Evolutionary conservation across 2,329 filamentous ascomycete genomes (phyloP).

Genomic region (Fusarium devonianum): DNA sequence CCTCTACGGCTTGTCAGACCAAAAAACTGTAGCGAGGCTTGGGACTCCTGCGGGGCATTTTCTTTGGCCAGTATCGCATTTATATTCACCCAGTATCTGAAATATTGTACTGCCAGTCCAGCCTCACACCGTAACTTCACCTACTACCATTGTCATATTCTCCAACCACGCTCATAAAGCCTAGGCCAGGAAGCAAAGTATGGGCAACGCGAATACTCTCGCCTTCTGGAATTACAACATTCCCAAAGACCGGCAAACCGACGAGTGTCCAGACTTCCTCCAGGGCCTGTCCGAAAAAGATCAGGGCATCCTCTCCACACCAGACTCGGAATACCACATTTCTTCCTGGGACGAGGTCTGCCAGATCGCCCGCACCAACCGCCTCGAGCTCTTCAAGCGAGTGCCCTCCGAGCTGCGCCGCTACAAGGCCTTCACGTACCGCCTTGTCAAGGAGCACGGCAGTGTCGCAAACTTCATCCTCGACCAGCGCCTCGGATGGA

Average conservation of each 20-base stretch:
- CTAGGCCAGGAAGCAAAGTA: constrained; percentile 28
- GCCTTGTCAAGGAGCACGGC: constrained; percentile 72
- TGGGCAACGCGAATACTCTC: constrained; percentile 48
- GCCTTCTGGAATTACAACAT: constrained; percentile 89
- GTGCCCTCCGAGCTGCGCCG: constrained; percentile 78
- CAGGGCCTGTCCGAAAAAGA: constrained; percentile 71
- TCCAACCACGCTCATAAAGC: background rate
- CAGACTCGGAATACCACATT: constrained; percentile 68
- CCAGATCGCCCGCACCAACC: constrained; percentile 68
- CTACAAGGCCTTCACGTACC: constrained; percentile 75
- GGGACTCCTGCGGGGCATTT: too few relatives aligned
- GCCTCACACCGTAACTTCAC: constrained; percentile 27
- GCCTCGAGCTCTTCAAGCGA: constrained; percentile 78
- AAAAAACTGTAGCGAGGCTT: too few relatives aligned
- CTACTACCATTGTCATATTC: background rate
- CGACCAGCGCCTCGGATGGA: constrained; percentile 74
- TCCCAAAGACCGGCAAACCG: constrained; percentile 65
- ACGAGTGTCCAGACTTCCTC: constrained; percentile 76
- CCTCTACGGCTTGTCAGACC: too few relatives aligned
- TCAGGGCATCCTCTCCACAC: constrained; percentile 71
- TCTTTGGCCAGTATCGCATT: too few relatives aligned
- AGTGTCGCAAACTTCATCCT: constrained; percentile 82
- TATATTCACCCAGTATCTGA: too few relatives aligned
- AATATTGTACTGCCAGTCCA: too few relatives aligned
- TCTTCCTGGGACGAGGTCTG: constrained; percentile 75